Conservation (phyloP, 306 rosid genomes). For the Acacia confusa region DNA sequence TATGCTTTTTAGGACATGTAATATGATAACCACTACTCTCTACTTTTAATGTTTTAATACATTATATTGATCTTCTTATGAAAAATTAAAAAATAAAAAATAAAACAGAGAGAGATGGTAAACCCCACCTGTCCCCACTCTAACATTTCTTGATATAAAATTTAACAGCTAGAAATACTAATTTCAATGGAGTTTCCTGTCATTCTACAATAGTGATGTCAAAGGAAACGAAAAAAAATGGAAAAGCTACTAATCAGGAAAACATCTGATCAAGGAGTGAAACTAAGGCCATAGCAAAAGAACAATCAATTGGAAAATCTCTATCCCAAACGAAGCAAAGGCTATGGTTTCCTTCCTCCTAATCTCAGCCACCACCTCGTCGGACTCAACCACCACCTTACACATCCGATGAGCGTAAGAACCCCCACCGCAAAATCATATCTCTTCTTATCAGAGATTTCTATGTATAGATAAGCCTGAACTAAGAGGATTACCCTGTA, state of each 20-base stretch:
- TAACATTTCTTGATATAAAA: neutral
- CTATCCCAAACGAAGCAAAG: constrained; percentile 66
- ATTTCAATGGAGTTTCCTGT: neutral
- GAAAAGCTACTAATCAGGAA: constrained; percentile 27
- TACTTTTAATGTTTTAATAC: too few species aligned
- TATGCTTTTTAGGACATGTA: too few species aligned
- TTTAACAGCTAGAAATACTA: neutral
- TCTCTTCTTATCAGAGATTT: constrained; percentile 31
- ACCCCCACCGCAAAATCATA: constrained; percentile 56
- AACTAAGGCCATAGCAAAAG: constrained; percentile 84
- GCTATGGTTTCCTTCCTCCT: constrained; percentile 60
- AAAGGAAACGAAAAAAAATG: neutral
- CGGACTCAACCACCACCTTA: constrained; percentile 60
- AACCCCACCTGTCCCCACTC: neutral
- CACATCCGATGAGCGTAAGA: constrained; percentile 69
- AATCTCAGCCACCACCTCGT: constrained; percentile 63
- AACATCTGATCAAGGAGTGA: constrained; percentile 78
- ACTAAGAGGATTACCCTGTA: constrained; percentile 40
- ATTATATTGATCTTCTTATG: too few species aligned
- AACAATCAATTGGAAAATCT: constrained; percentile 74
- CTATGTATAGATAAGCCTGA: constrained; percentile 56
- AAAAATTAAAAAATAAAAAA: too few species aligned
- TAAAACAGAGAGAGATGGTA: neutral
- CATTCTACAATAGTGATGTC: neutral
- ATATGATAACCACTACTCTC: too few species aligned